Base-by-base conservation (phyloP, 2,329 filamentous ascomycete species). In the Aspergillus japonicus region DNA sequence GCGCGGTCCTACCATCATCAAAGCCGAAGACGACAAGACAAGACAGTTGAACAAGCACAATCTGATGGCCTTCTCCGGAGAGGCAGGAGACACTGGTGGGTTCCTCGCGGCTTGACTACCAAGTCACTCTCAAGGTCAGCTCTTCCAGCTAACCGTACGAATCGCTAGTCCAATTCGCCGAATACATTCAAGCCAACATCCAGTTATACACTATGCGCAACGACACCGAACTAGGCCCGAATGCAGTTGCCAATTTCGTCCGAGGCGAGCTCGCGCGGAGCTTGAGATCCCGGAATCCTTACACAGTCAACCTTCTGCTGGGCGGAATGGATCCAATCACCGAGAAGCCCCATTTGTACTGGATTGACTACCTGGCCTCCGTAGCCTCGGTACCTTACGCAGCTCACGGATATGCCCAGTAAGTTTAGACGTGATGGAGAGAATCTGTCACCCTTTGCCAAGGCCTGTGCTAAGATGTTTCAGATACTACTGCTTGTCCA, bases 171-270 rank as follows among this genome's bases (percentile, higher is more conserved):
- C 94, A 99, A 88, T 99, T 99, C 78, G 91, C 96, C 77, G 95
- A 99, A 82, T 99, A 94, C 82, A 96, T 99, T 77, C 93, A 98
- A 86, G 93, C 94, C 76, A 99, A 99, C 79, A 89, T 95, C 65
- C 92, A 96, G 80, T 89, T 99, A 74, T 99, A 99, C 82, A 92
- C 91, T 68, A 99, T 98, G 93, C 92, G 96, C 74, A 98, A 98
- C 77, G 90, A 92, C 78, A 90, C 90, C 74, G 92, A 97, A 72
- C 87, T 99, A 62, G 92, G 91, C 49, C 94, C 95, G 10, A 88
- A 89, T 39, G 95, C 92, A 44, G 88, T 97, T 58, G 91, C 93
- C 63, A 88, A 91, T 81, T 99, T 97, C 76, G 92, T 99, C 69
- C 91, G 95, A 67, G 89, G 90, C 75, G 93, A 99, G 80, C 87